A percentile compares a stretch with the other conserved stretches of the same genome.
phyloP scores from a whole-genome alignment of 1,284 basidiomycete genomes.

The Sporisorium scitamineum region DNA sequence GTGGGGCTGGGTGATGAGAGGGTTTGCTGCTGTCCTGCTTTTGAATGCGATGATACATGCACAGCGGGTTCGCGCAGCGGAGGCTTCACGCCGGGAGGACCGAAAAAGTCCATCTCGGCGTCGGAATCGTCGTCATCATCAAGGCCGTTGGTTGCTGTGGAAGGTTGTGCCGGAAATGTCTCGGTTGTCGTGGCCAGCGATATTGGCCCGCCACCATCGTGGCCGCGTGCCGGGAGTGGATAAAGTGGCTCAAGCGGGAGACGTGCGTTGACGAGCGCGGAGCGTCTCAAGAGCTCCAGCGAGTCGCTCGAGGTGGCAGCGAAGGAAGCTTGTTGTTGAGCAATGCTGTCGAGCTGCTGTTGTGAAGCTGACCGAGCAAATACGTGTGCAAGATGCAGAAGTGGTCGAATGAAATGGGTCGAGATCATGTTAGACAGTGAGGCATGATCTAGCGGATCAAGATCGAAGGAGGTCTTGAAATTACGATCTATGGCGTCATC shows the following conservation, averaged over 20 bases:
- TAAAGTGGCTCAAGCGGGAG: neutral
- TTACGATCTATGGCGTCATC: neutral
- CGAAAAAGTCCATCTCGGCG: slow-evolving; percentile 18
- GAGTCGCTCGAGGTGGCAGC: neutral
- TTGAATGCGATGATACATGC: neutral
- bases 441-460: slow-evolving; percentile 33
- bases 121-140: neutral
- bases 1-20: neutral
- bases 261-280: slow-evolving; percentile 7
- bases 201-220: too few species aligned
- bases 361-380: slow-evolving; percentile 11
- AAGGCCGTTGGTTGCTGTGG: neutral
- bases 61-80: neutral
- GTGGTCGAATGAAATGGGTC: slow-evolving; percentile 18
- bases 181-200: too few species aligned
- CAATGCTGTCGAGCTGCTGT: slow-evolving; percentile 6
- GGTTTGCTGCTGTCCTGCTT: neutral
- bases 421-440: slow-evolving; percentile 22
- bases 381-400: slow-evolving; percentile 11
- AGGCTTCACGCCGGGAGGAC: slow-evolving; percentile 7
- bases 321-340: neutral
- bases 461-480: slow-evolving; percentile 38
- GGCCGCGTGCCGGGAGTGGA: neutral
- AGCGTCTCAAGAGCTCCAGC: slow-evolving; percentile 26
- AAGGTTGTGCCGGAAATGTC: neutral